These are phyloP conservation scores for Heliamphora exappendiculata DNA, from an alignment of 148 eudicot genomes.

Conservation along the genomic window DNA sequence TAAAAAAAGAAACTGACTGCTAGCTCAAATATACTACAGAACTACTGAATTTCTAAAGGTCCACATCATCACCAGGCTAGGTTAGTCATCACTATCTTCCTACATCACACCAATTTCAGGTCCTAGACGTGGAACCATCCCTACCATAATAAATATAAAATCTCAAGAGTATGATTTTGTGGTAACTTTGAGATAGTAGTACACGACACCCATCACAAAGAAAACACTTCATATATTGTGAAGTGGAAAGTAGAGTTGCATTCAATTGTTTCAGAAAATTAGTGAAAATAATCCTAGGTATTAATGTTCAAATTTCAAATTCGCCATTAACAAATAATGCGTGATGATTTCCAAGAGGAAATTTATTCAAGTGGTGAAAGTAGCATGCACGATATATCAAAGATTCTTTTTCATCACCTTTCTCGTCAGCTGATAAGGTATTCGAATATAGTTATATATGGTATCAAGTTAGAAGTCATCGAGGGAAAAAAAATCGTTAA, in stretches of 20 bases:
- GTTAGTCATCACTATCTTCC: not conserved
- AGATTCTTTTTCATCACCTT: not conserved
- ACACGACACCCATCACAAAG: not conserved
- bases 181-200: not conserved
- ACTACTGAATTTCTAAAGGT: not conserved
- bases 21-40: not conserved
- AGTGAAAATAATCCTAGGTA: not conserved
- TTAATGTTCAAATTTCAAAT: not conserved
- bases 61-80: constrained; percentile 1
- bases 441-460: not conserved
- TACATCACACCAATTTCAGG: not conserved
- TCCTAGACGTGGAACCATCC: not conserved
- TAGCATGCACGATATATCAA: not conserved
- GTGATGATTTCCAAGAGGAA: not conserved
- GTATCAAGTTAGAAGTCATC: not conserved
- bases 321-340: not conserved
- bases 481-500: not conserved
- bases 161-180: not conserved
- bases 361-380: not conserved
- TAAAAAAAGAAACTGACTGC: not conserved
- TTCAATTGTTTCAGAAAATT: not conserved
- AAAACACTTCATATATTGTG: not conserved
- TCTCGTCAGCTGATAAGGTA: not conserved
- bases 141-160: not conserved
- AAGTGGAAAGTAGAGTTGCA: not conserved